These are phyloP conservation scores for Heracleum sosnowskyi DNA, from an alignment of 129 eudicot genomes.

Conservation along the genomic window DNA sequence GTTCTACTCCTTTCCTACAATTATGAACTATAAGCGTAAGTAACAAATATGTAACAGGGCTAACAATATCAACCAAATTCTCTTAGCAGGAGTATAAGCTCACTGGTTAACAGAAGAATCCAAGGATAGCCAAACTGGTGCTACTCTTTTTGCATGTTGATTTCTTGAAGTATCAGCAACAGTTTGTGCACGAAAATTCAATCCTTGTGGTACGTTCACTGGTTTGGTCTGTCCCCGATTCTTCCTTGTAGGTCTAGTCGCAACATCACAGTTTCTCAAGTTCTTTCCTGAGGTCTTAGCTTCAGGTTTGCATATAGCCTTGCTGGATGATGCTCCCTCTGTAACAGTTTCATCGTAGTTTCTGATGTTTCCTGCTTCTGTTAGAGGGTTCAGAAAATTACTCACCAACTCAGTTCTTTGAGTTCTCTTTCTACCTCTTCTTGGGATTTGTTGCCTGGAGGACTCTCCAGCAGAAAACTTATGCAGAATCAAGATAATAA, in stretches of 20 bases:
- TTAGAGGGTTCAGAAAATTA: conserved; percentile 19
- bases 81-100: conserved; percentile 8
- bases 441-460: conserved; percentile 9
- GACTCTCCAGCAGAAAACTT: conserved; percentile 11
- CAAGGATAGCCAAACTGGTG: conserved; percentile 38
- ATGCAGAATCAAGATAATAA: background rate
- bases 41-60: background rate
- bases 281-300: conserved; percentile 8
- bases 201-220: conserved; percentile 5
- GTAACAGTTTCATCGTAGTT: background rate
- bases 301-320: background rate
- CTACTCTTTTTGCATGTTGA: conserved; percentile 10
- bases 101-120: conserved; percentile 31
- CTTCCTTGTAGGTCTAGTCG: conserved; percentile 9
- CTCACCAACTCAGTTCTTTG: conserved; percentile 5
- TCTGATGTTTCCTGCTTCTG: conserved; percentile 12
- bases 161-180: conserved; percentile 19
- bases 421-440: background rate
- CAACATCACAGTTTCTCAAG: background rate
- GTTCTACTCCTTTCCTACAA: conserved; percentile 31
- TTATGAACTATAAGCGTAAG: background rate
- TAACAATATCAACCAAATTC: background rate
- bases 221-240: conserved; percentile 14
- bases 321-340: conserved; percentile 3
- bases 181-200: conserved; percentile 14